Evolutionary conservation across 2,329 filamentous ascomycete species (phyloP).

Genomic region (Cordyceps javanica): DNA sequence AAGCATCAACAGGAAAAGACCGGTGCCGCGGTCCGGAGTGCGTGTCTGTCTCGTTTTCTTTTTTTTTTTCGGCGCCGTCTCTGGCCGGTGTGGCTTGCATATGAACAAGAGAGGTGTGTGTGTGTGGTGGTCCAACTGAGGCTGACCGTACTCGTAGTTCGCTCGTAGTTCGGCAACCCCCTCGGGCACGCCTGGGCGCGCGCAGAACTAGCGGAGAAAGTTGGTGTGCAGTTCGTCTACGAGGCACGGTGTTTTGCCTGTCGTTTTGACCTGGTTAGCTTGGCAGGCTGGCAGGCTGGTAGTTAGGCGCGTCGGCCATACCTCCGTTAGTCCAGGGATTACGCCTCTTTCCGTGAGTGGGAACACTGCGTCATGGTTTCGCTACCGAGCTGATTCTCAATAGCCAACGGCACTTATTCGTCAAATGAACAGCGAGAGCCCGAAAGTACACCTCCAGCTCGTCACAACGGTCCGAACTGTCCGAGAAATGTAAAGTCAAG

Average conservation of each 20-base stretch:
- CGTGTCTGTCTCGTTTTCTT: background rate
- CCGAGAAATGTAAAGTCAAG: background rate
- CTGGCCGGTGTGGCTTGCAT: constrained; percentile 12
- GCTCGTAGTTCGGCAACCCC: background rate
- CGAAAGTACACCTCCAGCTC: background rate
- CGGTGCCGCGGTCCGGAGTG: background rate
- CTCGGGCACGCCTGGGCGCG: background rate
- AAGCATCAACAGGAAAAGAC: background rate
- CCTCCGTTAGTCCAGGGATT: background rate
- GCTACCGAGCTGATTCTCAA: background rate
- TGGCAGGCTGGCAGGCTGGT: background rate
- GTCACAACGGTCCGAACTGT: background rate
- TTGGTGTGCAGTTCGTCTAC: background rate
- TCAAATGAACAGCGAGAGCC: background rate
- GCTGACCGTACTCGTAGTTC: background rate
- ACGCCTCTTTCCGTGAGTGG: constrained; percentile 4
- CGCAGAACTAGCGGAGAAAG: background rate
- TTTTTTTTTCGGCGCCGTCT: background rate
- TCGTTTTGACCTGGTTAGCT: background rate
- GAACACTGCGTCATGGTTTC: constrained; percentile 1
- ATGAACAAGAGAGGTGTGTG: background rate
- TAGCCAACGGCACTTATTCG: background rate
- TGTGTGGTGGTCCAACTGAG: background rate
- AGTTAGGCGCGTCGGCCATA: background rate
- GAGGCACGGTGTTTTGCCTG: background rate